These are phyloP conservation scores for Aegilops umbellulata DNA, from an alignment of 176 grass and related monocot species.

Conservation along the genomic window DNA sequence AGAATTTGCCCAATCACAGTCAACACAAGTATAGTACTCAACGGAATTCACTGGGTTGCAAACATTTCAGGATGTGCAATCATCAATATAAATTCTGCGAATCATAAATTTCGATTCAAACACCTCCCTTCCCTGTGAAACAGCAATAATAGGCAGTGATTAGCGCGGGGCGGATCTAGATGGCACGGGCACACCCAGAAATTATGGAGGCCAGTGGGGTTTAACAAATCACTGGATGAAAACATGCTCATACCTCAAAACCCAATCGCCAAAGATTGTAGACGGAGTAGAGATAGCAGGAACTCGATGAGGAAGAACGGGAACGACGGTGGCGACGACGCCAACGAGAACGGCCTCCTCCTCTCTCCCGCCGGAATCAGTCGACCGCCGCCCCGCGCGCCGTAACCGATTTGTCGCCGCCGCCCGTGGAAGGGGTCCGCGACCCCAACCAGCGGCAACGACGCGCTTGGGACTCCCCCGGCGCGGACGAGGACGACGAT, in stretches of 20 bases:
- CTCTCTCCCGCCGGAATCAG: background rate
- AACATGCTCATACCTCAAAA: background rate
- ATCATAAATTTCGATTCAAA: background rate
- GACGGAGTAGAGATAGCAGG: background rate
- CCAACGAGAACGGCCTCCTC: background rate
- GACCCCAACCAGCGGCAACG: background rate
- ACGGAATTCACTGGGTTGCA: slow-evolving; percentile 7
- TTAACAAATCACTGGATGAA: slow-evolving; percentile 8
- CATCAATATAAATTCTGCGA: background rate
- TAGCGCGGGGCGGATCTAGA: background rate
- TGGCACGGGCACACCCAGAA: background rate
- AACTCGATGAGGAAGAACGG: background rate
- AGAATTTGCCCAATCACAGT: background rate
- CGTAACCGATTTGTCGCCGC: background rate
- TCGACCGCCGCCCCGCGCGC: background rate
- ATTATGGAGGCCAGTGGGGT: background rate
- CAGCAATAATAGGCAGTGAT: background rate
- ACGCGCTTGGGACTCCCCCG: background rate
- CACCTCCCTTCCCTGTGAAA: slow-evolving; percentile 33
- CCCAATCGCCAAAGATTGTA: background rate
- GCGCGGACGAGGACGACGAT: background rate
- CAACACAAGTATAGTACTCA: background rate
- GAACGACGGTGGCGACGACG: background rate
- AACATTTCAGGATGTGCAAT: background rate
- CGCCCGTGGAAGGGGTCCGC: background rate